phyloP scores from a whole-genome alignment of 164 flowering plant species.

The Magnolia officinalis region DNA sequence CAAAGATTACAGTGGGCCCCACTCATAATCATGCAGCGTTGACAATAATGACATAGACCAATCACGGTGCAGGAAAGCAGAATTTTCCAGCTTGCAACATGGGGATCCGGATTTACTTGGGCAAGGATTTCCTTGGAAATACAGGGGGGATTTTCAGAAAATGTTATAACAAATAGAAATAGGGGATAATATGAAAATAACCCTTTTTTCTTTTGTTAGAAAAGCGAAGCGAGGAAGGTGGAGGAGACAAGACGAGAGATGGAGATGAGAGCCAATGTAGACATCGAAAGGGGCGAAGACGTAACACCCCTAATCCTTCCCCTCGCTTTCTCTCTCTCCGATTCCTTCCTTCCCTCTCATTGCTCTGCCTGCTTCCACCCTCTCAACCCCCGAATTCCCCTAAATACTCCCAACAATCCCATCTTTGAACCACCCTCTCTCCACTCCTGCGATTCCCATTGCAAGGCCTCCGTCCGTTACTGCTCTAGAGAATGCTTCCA shows the following conservation, averaged over 20 bases:
- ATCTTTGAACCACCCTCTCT: slow-evolving; percentile 6
- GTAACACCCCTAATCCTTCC: slow-evolving; percentile 48
- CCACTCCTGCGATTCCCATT: slow-evolving; percentile 8
- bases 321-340: slow-evolving; percentile 46
- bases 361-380: slow-evolving; percentile 64
- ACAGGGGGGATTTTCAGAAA: background rate
- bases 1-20: too few species aligned
- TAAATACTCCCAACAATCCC: background rate
- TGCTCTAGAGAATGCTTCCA: slow-evolving; percentile 27
- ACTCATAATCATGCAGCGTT: too few species aligned
- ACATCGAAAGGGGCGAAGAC: slow-evolving; percentile 39
- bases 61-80: too few species aligned
- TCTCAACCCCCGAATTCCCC: slow-evolving; percentile 22
- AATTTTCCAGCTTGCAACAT: too few species aligned
- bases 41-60: too few species aligned
- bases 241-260: slow-evolving; percentile 17
- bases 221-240: background rate
- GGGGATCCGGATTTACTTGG: too few species aligned
- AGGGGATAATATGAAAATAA: background rate
- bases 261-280: slow-evolving; percentile 51
- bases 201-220: background rate
- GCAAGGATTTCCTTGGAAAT: too few species aligned
- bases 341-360: slow-evolving; percentile 44
- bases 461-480: slow-evolving; percentile 17
- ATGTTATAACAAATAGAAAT: too few species aligned